Conservation (phyloP, 345 rosid genomes). For the Boechera stricta region DNA sequence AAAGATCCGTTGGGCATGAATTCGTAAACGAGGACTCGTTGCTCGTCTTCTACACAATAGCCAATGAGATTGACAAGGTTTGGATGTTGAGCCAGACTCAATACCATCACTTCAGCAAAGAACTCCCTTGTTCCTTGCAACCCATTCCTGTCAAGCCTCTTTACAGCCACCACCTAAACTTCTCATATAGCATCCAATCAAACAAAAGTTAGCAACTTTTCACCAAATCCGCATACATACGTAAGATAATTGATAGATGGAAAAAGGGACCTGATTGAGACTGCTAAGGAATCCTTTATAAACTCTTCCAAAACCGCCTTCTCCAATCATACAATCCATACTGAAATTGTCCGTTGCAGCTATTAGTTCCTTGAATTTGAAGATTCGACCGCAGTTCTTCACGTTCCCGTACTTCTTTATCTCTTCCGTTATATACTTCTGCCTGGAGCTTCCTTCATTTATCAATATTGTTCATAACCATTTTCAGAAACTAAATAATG, state of each 20-base stretch:
- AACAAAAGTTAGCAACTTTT: constrained; percentile 6
- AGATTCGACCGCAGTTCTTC: constrained; percentile 45
- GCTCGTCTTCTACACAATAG: constrained; percentile 69
- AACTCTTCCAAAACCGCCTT: constrained; percentile 76
- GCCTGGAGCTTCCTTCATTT: constrained; percentile 53
- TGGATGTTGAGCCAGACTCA: constrained; percentile 62
- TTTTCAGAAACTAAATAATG: constrained; percentile 6
- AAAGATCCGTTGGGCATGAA: constrained; percentile 64
- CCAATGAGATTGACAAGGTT: constrained; percentile 74
- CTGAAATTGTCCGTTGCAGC: constrained; percentile 63
- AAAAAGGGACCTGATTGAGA: constrained; percentile 46
- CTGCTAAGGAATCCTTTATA: constrained; percentile 57
- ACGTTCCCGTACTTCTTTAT: constrained; percentile 54
- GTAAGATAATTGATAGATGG: neutral
- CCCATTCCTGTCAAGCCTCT: constrained; percentile 67
- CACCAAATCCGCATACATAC: neutral
- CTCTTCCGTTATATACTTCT: constrained; percentile 52
- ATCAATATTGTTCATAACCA: neutral
- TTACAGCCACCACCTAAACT: constrained; percentile 67
- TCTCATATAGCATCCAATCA: constrained; percentile 31
- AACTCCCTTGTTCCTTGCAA: constrained; percentile 74
- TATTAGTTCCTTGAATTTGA: constrained; percentile 55
- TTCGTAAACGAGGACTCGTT: constrained; percentile 68
- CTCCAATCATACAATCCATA: constrained; percentile 55
- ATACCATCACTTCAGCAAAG: constrained; percentile 64